Evolutionary conservation across 2,329 filamentous ascomycete genomes (phyloP), one percentile per base, ranked within the genome.

Genomic region (Amauroascus verrucosus): DNA sequence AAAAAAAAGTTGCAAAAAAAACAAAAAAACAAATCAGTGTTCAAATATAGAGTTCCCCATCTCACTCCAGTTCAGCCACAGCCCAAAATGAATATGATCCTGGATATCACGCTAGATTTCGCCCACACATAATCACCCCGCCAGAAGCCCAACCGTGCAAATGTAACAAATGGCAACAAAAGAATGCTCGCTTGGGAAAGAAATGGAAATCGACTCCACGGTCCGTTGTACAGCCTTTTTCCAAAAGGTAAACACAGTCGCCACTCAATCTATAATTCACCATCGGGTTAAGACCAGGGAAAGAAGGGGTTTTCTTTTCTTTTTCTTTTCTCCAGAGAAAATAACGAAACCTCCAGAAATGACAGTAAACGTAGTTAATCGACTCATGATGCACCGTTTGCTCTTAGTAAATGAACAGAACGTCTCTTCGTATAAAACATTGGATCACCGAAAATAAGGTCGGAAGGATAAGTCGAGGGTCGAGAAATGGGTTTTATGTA

Each of bases 201-300:
- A 16, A 45, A 55, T 7, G 48, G 48, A 45, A 43, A 13, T 40
- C 43, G 55, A 57, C 56, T 55, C 56, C 56, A 50, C 37, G 38
- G 35, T 30, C 41, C 43, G 41, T 47, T 48, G 35, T 48, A 50
- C 45, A 48, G 51, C 48, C 45, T 43, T 50, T 50, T 57, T 48
- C 32, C 32, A 37, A 35, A 47, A 43, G 35, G 49, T 43, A 49
- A 47, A 47, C 44, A 53, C 33, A 41, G 46, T 54, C 56, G 56
- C 56, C 53, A 49, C 53, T 57, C 56, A 43, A 46, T 57, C 53
- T 57, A 55, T 57, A 48, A 20, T 54, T 57, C 50, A 57, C 55
- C 54, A 49, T 45, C n/a, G 28, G 46, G 47, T 43, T 41, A 43
- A 37, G 52, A 54, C 52, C 52, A 48, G 43, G 6, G 28, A 38